phyloP scores from a whole-genome alignment of 1,284 basidiomycete species.

The Ceratobasidium sp. region DNA sequence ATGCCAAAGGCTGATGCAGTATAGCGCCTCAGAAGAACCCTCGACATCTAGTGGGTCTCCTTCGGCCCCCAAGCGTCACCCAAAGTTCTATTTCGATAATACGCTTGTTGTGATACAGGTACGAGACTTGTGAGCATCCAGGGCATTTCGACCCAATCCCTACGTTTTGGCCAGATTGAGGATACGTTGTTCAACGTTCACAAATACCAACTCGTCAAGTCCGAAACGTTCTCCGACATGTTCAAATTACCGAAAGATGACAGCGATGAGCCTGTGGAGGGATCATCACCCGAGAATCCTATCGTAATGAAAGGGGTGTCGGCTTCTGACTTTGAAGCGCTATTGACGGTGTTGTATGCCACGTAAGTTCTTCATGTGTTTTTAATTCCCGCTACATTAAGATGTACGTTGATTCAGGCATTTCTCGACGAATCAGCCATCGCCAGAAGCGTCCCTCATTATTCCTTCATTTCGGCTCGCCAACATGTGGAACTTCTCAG shows the following conservation, averaged over 20 bases:
- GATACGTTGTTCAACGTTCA: too few relatives aligned
- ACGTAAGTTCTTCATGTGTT: background rate
- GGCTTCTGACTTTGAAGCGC: slow-evolving; percentile 11
- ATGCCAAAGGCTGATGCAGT: too few relatives aligned
- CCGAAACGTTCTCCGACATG: slow-evolving; percentile 14
- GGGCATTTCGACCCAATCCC: too few relatives aligned
- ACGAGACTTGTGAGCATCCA: too few relatives aligned
- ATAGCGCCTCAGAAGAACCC: too few relatives aligned
- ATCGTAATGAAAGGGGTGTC: background rate
- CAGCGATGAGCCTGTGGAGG: background rate
- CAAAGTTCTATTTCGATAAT: too few relatives aligned
- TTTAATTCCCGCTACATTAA: background rate
- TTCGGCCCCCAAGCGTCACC: background rate
- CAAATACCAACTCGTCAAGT: slow-evolving; percentile 22
- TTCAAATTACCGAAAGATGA: background rate
- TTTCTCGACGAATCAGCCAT: background rate
- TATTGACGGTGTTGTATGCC: slow-evolving; percentile 10
- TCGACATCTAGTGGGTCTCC: background rate
- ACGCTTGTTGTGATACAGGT: too few relatives aligned
- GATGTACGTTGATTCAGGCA: background rate
- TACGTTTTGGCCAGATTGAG: too few relatives aligned
- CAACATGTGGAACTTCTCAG: slow-evolving; percentile 13
- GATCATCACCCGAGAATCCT: background rate
- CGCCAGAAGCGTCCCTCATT: background rate
- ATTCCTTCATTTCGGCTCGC: slow-evolving; percentile 20